Conservation (phyloP, 129 eudicot genomes). For the Deinandra increscens region DNA sequence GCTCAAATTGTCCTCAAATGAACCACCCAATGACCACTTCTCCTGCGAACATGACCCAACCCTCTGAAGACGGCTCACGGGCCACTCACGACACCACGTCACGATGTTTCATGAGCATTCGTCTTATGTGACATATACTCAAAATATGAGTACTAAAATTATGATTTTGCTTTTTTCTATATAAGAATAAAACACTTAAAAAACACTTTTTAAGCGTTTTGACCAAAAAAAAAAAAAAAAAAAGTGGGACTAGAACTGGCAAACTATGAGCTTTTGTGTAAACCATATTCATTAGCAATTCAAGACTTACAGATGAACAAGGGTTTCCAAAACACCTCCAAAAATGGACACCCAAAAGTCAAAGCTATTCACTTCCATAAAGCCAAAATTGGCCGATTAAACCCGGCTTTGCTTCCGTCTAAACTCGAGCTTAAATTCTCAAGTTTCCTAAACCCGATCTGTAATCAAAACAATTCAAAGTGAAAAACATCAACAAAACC, state of each 20-base stretch:
- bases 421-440: conserved; percentile 60
- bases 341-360: conserved; percentile 29
- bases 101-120: no score
- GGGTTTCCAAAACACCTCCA: conserved; percentile 22
- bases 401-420: conserved; percentile 64
- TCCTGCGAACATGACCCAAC: no score
- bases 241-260: background rate
- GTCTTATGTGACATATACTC: no score
- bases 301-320: conserved; percentile 8
- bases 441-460: conserved; percentile 83
- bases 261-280: conserved; percentile 14
- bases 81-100: no score
- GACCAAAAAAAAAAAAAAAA: background rate
- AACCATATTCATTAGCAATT: conserved; percentile 15
- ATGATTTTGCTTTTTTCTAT: no score
- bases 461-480: conserved; percentile 21
- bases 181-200: no score
- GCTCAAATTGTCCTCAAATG: no score
- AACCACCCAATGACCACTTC: no score
- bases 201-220: no score
- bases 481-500: background rate
- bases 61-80: no score
- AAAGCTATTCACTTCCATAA: conserved; percentile 64
- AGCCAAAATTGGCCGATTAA: conserved; percentile 75
- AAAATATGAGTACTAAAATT: no score